These are phyloP conservation scores for Podosphaera aphanis DNA, from an alignment of 2,329 filamentous ascomycete genomes.

Conservation along the genomic window DNA sequence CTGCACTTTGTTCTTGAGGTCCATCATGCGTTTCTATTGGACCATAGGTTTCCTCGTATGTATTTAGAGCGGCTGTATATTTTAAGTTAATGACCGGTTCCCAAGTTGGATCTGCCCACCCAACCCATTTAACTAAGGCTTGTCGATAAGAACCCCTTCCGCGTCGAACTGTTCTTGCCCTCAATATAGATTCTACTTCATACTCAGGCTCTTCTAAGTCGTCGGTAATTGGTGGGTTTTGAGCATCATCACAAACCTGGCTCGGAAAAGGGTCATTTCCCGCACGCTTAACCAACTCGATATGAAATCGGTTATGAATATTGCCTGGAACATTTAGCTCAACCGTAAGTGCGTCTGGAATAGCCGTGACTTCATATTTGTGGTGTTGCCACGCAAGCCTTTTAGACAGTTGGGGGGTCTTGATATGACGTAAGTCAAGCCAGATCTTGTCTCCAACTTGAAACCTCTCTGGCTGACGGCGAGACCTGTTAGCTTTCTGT, in stretches of 20 bases:
- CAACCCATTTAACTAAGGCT: not conserved
- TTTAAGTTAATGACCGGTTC: not conserved
- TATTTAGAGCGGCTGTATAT: too few relatives aligned
- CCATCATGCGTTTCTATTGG: too few relatives aligned
- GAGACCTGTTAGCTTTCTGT: not conserved
- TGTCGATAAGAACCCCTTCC: not conserved
- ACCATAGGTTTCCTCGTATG: too few relatives aligned
- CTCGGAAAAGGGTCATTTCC: too few relatives aligned
- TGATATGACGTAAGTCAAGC: not conserved
- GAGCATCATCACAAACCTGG: not conserved
- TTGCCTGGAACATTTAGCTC: not conserved
- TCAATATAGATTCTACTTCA: not conserved
- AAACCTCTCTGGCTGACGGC: not conserved
- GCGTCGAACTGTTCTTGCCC: not conserved
- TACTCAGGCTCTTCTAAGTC: not conserved
- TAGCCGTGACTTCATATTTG: not conserved
- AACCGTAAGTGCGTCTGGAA: not conserved
- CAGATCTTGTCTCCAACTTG: too few relatives aligned
- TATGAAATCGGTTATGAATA: not conserved
- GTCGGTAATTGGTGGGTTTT: not conserved
- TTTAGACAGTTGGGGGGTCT: not conserved
- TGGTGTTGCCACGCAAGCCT: not conserved
- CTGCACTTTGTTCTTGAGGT: too few relatives aligned
- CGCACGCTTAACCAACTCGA: not conserved
- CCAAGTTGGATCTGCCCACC: not conserved